Conservation (phyloP, 2,329 filamentous ascomycete species). For the Alternaria arbusti region DNA sequence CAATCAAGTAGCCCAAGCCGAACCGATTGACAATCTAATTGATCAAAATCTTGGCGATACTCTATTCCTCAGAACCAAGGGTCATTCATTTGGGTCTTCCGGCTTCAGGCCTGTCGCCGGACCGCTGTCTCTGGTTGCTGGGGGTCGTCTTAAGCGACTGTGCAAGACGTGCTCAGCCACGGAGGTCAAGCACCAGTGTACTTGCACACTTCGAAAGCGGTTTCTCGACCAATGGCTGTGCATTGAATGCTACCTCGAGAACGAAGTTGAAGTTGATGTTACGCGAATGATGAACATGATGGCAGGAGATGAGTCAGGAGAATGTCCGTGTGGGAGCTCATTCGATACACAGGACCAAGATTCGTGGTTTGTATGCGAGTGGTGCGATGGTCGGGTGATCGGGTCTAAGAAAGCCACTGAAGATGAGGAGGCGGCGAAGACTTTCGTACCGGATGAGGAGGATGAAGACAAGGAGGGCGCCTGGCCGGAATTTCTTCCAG, state of each 20-base stretch:
- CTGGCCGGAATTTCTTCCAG: background rate
- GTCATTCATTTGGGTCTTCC: background rate
- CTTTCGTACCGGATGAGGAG: background rate
- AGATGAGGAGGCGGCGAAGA: background rate
- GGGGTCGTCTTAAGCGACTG: background rate
- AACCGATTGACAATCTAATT: background rate
- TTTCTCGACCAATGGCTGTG: conserved; percentile 30
- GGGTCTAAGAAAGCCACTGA: background rate
- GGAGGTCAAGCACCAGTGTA: conserved; percentile 11
- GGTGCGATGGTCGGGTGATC: conserved; percentile 10
- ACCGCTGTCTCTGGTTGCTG: background rate
- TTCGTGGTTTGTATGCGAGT: conserved; percentile 4
- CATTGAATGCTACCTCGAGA: conserved; percentile 15
- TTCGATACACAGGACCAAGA: background rate
- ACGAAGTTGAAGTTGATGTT: background rate
- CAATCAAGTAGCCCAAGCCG: background rate
- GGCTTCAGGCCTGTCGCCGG: background rate
- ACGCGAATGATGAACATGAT: background rate
- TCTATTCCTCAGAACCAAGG: background rate
- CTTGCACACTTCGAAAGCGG: conserved; percentile 23
- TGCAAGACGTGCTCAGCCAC: conserved; percentile 16
- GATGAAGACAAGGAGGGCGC: conserved; percentile 1
- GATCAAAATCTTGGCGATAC: background rate
- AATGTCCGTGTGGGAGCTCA: background rate
- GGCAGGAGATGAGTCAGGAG: background rate